Evolutionary conservation across 2,329 filamentous ascomycete genomes (phyloP).

Genomic region (Colletotrichum sp.): DNA sequence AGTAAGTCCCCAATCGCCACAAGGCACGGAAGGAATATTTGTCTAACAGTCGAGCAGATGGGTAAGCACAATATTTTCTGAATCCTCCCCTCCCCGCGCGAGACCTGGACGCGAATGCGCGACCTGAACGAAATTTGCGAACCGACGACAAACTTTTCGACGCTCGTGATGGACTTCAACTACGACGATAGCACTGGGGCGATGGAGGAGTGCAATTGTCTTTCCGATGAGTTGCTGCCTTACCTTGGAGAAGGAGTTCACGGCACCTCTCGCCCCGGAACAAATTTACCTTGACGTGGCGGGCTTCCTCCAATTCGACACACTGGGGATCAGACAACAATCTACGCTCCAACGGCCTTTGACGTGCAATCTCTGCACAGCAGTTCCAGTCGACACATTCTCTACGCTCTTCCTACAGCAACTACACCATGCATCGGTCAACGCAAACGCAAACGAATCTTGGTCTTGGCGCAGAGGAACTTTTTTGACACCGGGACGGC

Average conservation of each 20-base stretch:
- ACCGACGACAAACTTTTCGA: conserved; percentile 10
- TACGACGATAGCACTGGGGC: not conserved
- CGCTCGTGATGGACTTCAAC: conserved; percentile 11
- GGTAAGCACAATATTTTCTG: conserved; percentile 54
- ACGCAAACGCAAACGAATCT: not conserved
- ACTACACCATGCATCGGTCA: not conserved
- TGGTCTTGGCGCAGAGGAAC: not conserved
- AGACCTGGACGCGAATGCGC: not conserved
- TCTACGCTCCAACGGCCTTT: not conserved
- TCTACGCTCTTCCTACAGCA: no score
- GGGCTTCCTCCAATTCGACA: not conserved
- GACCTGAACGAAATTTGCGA: not conserved
- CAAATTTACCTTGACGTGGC: not conserved
- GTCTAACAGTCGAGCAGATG: conserved; percentile 58
- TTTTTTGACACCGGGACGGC: not conserved
- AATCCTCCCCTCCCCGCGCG: not conserved
- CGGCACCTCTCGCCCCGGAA: no score
- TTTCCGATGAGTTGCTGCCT: not conserved
- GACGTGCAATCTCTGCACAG: not conserved
- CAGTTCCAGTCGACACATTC: not conserved
- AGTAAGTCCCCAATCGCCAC: conserved; percentile 16
- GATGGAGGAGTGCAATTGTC: not conserved
- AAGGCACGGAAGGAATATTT: not conserved
- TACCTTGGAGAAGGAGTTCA: not conserved
- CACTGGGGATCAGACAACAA: not conserved